phyloP scores from a whole-genome alignment of 2,329 filamentous ascomycete genomes.

The Pyrenochaeta sp. region DNA sequence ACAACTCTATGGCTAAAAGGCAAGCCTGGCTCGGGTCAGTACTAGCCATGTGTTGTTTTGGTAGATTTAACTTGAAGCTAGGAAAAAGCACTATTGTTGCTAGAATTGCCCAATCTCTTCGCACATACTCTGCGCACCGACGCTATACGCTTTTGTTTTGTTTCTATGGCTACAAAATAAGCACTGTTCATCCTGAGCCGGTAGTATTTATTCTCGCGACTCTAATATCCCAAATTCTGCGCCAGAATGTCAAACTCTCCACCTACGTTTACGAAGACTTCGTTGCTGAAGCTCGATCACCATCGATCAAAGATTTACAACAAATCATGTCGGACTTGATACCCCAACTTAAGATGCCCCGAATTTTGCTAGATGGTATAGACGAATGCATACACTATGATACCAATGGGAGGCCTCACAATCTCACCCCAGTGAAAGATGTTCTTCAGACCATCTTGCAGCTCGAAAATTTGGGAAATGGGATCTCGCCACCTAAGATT shows the following conservation, averaged over 20 bases:
- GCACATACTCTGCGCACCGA: neutral
- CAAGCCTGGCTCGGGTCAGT: conserved; percentile 27
- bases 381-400: conserved; percentile 1
- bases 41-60: neutral
- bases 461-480: neutral
- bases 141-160: conserved; percentile 2
- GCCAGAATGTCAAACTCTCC: conserved; percentile 1
- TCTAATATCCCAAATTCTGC: conserved; percentile 8
- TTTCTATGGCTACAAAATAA: conserved; percentile 7
- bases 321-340: neutral
- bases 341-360: conserved; percentile 1
- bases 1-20: conserved; percentile 28
- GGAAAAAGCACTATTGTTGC: conserved; percentile 1
- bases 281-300: conserved; percentile 3
- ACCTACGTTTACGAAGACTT: conserved; percentile 14
- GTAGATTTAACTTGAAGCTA: neutral
- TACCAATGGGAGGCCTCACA: neutral
- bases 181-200: neutral
- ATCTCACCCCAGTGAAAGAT: neutral
- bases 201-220: conserved; percentile 6
- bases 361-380: conserved; percentile 7
- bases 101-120: conserved; percentile 1
- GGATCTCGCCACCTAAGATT: neutral
- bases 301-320: neutral
- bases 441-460: neutral